Evolutionary conservation across 257 asterid species (phyloP).

Genomic region (Coffea eugenioides): DNA sequence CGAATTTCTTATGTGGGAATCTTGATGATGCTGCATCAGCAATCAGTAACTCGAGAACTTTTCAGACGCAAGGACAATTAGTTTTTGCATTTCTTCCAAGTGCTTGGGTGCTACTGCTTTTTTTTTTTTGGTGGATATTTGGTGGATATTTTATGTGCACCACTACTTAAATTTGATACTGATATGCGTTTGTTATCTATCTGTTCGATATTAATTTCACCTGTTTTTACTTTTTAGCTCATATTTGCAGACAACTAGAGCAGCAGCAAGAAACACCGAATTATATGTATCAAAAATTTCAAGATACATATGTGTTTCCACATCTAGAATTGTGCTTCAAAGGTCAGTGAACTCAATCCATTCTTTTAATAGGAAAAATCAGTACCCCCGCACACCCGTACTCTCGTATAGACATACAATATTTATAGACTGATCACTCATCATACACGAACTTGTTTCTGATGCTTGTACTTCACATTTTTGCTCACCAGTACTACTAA

Average conservation of each 20-base stretch:
- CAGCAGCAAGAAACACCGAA: not conserved
- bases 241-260: not conserved
- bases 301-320: constrained; percentile 2
- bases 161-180: not conserved
- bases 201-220: not conserved
- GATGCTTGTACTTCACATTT: not conserved
- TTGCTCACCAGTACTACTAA: not conserved
- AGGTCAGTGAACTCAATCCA: constrained; percentile 8
- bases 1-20: constrained; percentile 29
- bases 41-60: constrained; percentile 18
- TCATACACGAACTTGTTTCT: not conserved
- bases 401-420: too few relatives aligned
- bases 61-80: not conserved
- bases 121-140: not conserved
- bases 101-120: not conserved
- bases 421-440: not conserved
- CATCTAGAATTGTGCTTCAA: not conserved
- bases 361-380: not conserved
- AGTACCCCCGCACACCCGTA: not conserved
- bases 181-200: not conserved
- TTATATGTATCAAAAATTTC: too few relatives aligned
- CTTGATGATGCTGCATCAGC: constrained; percentile 54
- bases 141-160: constrained; percentile 16
- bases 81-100: not conserved
- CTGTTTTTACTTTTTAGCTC: not conserved